These are phyloP conservation scores for Scheffersomyces quercinus DNA, from an alignment of 1,139 yeast species.

Conservation along the genomic window DNA sequence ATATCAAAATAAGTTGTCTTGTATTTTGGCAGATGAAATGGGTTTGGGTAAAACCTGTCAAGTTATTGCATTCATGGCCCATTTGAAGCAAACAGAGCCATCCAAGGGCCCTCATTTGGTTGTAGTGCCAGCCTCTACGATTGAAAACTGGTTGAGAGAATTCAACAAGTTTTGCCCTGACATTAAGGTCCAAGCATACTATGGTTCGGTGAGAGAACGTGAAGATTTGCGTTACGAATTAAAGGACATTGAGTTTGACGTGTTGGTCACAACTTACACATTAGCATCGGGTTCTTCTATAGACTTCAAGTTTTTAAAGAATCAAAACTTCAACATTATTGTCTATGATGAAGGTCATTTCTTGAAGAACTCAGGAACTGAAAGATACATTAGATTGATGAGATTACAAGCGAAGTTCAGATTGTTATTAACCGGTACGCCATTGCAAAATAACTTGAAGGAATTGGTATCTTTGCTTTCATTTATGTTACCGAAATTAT, in stretches of 20 bases:
- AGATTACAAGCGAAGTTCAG: slow-evolving; percentile 78
- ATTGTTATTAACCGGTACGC: slow-evolving; percentile 90
- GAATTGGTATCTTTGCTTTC: slow-evolving; percentile 89
- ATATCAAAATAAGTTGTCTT: slow-evolving; percentile 76
- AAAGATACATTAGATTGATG: slow-evolving; percentile 85
- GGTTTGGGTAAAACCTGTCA: slow-evolving; percentile 97
- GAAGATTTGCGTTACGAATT: slow-evolving; percentile 77
- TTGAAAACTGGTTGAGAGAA: slow-evolving; percentile 97
- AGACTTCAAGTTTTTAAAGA: slow-evolving; percentile 77
- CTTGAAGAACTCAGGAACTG: slow-evolving; percentile 86
- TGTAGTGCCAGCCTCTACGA: slow-evolving; percentile 93
- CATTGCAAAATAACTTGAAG: slow-evolving; percentile 86
- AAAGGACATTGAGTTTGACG: slow-evolving; percentile 71
- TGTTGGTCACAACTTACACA: slow-evolving; percentile 89
- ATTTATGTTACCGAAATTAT: slow-evolving; percentile 83
- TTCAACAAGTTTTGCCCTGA: slow-evolving; percentile 85
- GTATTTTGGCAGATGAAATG: slow-evolving; percentile 98
- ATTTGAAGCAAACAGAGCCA: slow-evolving; percentile 62
- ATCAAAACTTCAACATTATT: slow-evolving; percentile 77
- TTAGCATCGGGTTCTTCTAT: slow-evolving; percentile 84
- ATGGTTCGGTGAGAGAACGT: slow-evolving; percentile 85
- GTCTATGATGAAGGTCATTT: slow-evolving; percentile 98
- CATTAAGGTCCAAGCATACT: slow-evolving; percentile 84
- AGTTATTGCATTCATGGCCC: slow-evolving; percentile 89
- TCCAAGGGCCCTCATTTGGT: slow-evolving; percentile 72